Evolutionary conservation across 1,284 basidiomycete species (phyloP).

Genomic region (Neonothopanus nambi): DNA sequence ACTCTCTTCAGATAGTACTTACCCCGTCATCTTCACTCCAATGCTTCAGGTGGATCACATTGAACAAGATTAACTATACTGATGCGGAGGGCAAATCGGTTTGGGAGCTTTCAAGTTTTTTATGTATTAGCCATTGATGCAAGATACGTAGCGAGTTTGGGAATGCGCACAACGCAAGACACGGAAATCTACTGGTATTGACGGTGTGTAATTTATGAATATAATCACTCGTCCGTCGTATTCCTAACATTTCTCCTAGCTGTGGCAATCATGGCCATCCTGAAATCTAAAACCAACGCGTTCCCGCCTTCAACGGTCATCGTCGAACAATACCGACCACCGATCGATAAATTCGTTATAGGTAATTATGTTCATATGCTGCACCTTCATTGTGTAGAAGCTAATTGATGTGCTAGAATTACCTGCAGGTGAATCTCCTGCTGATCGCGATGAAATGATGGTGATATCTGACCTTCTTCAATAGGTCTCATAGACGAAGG

Average conservation of each 20-base stretch:
- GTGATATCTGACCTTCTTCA: conserved; percentile 5
- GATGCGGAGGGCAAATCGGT: conserved; percentile 78
- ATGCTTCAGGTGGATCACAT: conserved; percentile 68
- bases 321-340: conserved; percentile 87
- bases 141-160: conserved; percentile 72
- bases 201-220: conserved; percentile 53
- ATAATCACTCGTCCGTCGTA: background rate
- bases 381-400: background rate
- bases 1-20: too few relatives aligned
- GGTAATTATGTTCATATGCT: conserved; percentile 44
- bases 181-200: conserved; percentile 70
- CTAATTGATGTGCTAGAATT: conserved; percentile 54
- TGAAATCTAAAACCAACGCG: conserved; percentile 68
- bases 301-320: conserved; percentile 78
- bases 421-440: conserved; percentile 68
- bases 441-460: background rate
- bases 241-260: conserved; percentile 34
- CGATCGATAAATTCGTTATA: conserved; percentile 71
- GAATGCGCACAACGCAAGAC: conserved; percentile 85
- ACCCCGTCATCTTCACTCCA: too few relatives aligned
- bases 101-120: conserved; percentile 20
- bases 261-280: conserved; percentile 80
- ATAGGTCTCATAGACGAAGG: conserved; percentile 80
- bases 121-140: too few relatives aligned
- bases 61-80: conserved; percentile 73